Conservation (phyloP, 2,329 filamentous ascomycete genomes). For the Cordyceps fumosorosea region DNA sequence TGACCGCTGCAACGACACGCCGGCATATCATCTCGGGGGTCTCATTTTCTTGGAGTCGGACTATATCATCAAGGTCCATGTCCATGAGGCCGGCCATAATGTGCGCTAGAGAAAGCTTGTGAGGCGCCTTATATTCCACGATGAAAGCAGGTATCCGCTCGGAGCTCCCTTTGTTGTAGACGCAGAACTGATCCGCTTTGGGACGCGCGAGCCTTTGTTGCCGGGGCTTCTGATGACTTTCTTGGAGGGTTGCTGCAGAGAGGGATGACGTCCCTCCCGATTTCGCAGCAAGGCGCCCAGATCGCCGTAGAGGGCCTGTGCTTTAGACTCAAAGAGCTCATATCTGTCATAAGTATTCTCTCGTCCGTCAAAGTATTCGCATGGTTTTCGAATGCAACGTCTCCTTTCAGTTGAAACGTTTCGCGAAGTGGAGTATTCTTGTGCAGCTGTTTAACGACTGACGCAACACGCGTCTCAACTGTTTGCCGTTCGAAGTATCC, state of each 20-base stretch:
- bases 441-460: neutral
- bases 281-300: neutral
- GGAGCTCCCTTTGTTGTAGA: neutral
- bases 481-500: slow-evolving; percentile 6
- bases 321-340: neutral
- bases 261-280: neutral
- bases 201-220: neutral
- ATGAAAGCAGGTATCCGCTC: no score
- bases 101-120: no score
- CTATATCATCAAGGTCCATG: no score
- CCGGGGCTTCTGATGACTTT: neutral
- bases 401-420: neutral
- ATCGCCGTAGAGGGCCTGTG: neutral
- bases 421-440: neutral
- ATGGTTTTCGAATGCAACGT: slow-evolving; percentile 1
- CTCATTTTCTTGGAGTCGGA: no score
- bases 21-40: no score
- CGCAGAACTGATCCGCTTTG: neutral
- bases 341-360: neutral
- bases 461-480: neutral
- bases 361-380: neutral
- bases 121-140: slow-evolving; percentile 2
- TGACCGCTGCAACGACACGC: neutral
- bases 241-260: neutral
- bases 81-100: no score